Conservation (phyloP, 2,329 filamentous ascomycete species). For the Talaromyces sp. region DNA sequence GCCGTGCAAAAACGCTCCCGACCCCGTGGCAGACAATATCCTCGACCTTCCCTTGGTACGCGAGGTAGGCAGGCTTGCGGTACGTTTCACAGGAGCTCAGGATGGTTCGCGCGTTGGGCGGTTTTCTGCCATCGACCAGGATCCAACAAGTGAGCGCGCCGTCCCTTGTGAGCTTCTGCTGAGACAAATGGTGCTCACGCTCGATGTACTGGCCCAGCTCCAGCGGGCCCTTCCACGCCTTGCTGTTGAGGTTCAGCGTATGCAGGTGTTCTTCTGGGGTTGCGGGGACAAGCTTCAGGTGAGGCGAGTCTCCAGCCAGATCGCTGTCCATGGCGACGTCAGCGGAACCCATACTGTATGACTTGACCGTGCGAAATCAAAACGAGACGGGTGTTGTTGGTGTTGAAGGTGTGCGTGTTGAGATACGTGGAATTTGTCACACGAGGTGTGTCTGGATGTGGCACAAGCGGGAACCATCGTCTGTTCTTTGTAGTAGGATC, state of each 20-base stretch:
- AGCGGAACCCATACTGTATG: conserved; percentile 29
- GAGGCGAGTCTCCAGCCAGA: conserved; percentile 43
- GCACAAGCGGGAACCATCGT: not conserved
- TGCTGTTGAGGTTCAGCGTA: conserved; percentile 50
- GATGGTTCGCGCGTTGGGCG: conserved; percentile 39
- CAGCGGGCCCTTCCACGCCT: conserved; percentile 55
- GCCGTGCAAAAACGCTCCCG: conserved; percentile 72
- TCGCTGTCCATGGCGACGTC: conserved; percentile 25
- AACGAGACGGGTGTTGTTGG: not conserved
- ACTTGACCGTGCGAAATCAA: not conserved
- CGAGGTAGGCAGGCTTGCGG: conserved; percentile 36
- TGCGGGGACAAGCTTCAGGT: conserved; percentile 50
- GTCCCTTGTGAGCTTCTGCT: conserved; percentile 49
- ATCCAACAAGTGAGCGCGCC: conserved; percentile 57
- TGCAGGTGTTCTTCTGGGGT: conserved; percentile 50
- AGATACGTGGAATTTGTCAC: not conserved
- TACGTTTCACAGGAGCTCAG: conserved; percentile 57
- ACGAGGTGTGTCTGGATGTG: not conserved
- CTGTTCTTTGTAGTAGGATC: not conserved
- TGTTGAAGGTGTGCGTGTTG: not conserved
- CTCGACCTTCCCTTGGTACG: conserved; percentile 51
- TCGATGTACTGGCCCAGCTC: conserved; percentile 52
- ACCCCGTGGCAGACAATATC: conserved; percentile 63
- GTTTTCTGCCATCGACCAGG: conserved; percentile 45
- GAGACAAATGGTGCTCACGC: conserved; percentile 50